A percentile compares a stretch with the other conserved stretches of the same genome.
Conservation (phyloP, 768 basidiomycete genomes). For the Clathrus columnatus region DNA sequence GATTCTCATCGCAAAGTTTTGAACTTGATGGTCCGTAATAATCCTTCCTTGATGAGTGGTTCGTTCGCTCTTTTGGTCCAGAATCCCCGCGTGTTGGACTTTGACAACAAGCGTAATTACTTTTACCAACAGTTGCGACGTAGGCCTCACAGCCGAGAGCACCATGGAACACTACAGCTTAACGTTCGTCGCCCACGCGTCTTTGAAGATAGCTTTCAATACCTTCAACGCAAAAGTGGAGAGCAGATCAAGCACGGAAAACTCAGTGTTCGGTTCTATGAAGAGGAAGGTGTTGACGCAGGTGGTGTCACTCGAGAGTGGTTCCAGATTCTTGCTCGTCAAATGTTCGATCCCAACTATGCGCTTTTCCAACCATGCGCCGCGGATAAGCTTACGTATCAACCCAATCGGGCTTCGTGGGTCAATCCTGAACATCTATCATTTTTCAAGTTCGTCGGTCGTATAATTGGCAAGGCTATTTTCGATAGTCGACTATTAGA, state of each 20-base stretch:
- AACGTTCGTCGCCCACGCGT: slow-evolving; percentile 86
- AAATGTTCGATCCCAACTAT: slow-evolving; percentile 99
- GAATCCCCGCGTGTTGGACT: slow-evolving; percentile 94
- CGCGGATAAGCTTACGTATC: slow-evolving; percentile 90
- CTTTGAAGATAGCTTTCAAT: slow-evolving; percentile 95
- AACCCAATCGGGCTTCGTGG: slow-evolving; percentile 89
- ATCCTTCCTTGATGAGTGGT: slow-evolving; percentile 95
- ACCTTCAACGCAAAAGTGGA: slow-evolving; percentile 80
- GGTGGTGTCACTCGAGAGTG: slow-evolving; percentile 97
- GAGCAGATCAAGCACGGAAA: slow-evolving; percentile 98
- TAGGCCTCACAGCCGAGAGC: slow-evolving; percentile 69
- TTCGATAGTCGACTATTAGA: slow-evolving; percentile 94
- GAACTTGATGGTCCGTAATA: slow-evolving; percentile 97
- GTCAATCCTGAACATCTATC: slow-evolving; percentile 93
- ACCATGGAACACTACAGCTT: slow-evolving; percentile 74
- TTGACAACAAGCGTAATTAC: slow-evolving; percentile 98
- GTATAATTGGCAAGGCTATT: slow-evolving; percentile 95
- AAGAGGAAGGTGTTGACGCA: slow-evolving; percentile 97
- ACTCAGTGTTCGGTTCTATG: slow-evolving; percentile 90
- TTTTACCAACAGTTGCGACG: slow-evolving; percentile 88
- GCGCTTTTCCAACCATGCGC: slow-evolving; percentile 98
- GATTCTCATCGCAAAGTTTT: slow-evolving; percentile 88
- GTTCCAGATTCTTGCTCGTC: slow-evolving; percentile 95
- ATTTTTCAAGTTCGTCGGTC: slow-evolving; percentile 98
- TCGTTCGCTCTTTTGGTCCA: slow-evolving; percentile 94